Base-by-base conservation (phyloP, 768 basidiomycete species). In the Cubamyces lactineus region DNA sequence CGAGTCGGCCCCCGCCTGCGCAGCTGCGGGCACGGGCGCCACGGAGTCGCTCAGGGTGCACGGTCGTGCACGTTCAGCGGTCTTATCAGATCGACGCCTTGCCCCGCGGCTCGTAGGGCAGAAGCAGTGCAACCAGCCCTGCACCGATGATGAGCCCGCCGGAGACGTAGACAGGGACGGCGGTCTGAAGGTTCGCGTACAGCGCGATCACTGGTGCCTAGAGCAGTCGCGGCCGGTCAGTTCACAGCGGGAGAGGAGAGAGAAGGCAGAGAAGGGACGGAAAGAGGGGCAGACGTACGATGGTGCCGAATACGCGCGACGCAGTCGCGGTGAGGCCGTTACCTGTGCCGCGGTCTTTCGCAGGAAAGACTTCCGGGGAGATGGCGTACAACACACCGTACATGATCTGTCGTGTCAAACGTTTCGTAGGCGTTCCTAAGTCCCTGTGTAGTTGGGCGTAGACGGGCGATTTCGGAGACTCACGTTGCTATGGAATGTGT, bases 31-130 rank as follows among this genome's bases (percentile, higher is more conserved):
- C 34, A 11, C 9, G 34, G 34, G 34, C 34, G 34, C 34, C 34
- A 34, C 34, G 11, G 5, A 11, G 34, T 34, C 34, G 34, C 34
- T 34, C 34, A 34, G 34, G 34, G 34, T 34, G 34, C 34, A 34
- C 34, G 34, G 11, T 34, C 34, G 34, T 34, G 34, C 34, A 34
- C 34, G 34, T 34, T 9, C 16, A 16, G 12, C 19, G 24, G 23
- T 21, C 46, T 5, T 38, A 43, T 70, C 77, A 91, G 69, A 89
- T 82, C 50, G 87, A 86, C 30, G 85, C 86, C 67, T 83, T 87
- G n/a, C 90, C 91, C 67, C 85, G 75, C 0, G 89, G 86, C 71
- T 92, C 89, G 64, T 86, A 91, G 0, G 90, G 91, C 19, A 93
- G 73, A 0, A 88, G 67, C 34, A 91, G 70, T 1, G 87, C 82